phyloP scores from a whole-genome alignment of 225 moss, liverwort and hornwort genomes.

The Lunularia cruciata region DNA sequence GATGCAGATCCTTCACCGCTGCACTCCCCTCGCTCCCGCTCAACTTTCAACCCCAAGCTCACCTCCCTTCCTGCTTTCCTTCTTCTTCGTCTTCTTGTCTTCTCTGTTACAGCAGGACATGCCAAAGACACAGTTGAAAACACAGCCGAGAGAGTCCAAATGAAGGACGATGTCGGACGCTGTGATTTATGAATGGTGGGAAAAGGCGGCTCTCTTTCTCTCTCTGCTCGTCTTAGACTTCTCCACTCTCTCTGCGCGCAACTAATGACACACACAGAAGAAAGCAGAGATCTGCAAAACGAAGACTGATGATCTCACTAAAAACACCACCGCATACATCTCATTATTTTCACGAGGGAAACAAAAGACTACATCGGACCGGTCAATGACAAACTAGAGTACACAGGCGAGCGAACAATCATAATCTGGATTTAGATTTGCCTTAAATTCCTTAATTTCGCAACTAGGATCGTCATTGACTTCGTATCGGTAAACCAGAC shows the following conservation, averaged over 20 bases:
- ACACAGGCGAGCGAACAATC: background rate
- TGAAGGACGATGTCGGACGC: background rate
- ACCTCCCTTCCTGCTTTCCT: too few species aligned
- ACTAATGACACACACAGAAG: too few species aligned
- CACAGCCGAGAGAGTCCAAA: background rate
- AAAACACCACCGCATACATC: background rate
- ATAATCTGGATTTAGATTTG: background rate
- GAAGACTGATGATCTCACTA: too few species aligned
- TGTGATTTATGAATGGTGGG: too few species aligned
- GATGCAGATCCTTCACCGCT: background rate
- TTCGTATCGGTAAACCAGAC: too few species aligned
- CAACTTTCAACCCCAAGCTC: background rate
- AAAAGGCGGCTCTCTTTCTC: background rate
- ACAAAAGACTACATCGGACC: conserved; percentile 3
- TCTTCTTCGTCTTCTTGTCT: background rate
- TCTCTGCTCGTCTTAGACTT: background rate
- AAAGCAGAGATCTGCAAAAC: background rate
- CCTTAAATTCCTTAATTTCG: too few species aligned
- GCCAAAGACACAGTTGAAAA: background rate
- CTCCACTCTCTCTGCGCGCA: too few species aligned
- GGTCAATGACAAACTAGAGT: background rate
- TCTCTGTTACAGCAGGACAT: background rate
- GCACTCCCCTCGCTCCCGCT: background rate
- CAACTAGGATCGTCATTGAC: too few species aligned
- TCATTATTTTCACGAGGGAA: background rate